phyloP scores from a whole-genome alignment of 768 basidiomycete species.

The Russula emetica region DNA sequence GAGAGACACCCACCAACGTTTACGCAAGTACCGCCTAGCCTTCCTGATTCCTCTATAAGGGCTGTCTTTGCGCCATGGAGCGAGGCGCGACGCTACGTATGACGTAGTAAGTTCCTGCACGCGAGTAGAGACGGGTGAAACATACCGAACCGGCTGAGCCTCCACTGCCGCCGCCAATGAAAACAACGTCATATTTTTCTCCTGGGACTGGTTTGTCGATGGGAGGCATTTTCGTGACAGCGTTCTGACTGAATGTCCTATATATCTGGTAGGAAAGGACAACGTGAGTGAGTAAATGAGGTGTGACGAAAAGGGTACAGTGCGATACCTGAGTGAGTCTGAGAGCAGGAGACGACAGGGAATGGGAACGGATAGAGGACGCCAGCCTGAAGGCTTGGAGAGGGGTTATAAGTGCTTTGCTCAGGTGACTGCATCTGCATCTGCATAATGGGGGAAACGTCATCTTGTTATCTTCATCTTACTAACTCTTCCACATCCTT shows the following conservation, averaged over 20 bases:
- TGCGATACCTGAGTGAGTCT: constrained; percentile 18
- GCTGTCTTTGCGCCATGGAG: constrained; percentile 92
- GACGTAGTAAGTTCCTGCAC: constrained; percentile 8
- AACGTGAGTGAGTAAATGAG: neutral
- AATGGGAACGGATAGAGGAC: constrained; percentile 14
- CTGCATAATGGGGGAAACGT: too few relatives aligned
- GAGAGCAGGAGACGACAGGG: constrained; percentile 7
- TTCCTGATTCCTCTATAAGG: constrained; percentile 68
- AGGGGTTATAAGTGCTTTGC: constrained; percentile 1
- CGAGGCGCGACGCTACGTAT: constrained; percentile 76
- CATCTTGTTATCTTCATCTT: too few relatives aligned
- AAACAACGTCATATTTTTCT: constrained; percentile 77
- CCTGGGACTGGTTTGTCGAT: constrained; percentile 52
- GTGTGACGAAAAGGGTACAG: neutral
- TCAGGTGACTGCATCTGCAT: too few relatives aligned
- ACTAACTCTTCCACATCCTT: too few relatives aligned
- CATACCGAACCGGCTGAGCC: constrained; percentile 84
- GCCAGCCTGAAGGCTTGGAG: constrained; percentile 6
- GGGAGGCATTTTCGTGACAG: constrained; percentile 61
- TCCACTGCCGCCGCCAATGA: constrained; percentile 92
- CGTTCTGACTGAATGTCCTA: constrained; percentile 41
- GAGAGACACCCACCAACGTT: constrained; percentile 73
- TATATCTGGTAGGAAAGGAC: constrained; percentile 38
- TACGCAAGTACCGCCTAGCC: constrained; percentile 93
- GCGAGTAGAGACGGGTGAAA: constrained; percentile 12